Conservation (phyloP, 2,329 filamentous ascomycete species). For the Ustilaginoidea virens region DNA sequence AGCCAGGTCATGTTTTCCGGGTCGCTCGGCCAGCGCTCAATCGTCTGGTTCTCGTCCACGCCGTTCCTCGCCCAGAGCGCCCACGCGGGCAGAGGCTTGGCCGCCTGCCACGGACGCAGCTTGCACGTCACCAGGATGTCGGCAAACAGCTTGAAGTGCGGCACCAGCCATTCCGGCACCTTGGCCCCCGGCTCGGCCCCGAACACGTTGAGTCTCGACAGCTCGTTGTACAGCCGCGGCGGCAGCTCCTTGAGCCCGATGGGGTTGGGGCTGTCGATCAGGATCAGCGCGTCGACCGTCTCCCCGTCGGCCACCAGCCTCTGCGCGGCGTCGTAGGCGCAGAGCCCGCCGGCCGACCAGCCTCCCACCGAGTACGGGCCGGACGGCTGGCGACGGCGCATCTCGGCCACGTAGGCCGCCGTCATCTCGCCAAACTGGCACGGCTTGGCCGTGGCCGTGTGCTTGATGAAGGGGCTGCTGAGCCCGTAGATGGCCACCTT, state of each 20-base stretch:
- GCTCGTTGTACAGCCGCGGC: not conserved
- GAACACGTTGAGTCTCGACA: not conserved
- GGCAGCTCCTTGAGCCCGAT: not conserved
- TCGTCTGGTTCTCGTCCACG: not conserved
- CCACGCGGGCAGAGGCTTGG: not conserved
- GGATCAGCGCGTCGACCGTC: not conserved
- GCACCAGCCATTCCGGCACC: not conserved
- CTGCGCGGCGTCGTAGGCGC: conserved; percentile 1
- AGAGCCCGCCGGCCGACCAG: conserved; percentile 2
- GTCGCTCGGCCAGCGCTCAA: not conserved
- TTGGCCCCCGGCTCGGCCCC: not conserved
- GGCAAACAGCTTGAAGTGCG: conserved; percentile 1
- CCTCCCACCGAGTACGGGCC: conserved; percentile 3
- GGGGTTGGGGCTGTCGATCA: conserved; percentile 1
- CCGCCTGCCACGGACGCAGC: not conserved
- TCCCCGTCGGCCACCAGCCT: not conserved
- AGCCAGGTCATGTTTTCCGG: not conserved
- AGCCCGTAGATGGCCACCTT: conserved; percentile 3
- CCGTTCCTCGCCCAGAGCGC: not conserved
- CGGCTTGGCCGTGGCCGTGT: conserved; percentile 1
- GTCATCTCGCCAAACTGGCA: conserved; percentile 1
- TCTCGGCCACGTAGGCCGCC: conserved; percentile 3
- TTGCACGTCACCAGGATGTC: not conserved
- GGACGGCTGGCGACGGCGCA: conserved; percentile 3
- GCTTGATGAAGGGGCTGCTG: conserved; percentile 4